phyloP scores from a whole-genome alignment of 371 early-diverging fungal genomes.

The Amoeboaphelidium protococcarum region DNA sequence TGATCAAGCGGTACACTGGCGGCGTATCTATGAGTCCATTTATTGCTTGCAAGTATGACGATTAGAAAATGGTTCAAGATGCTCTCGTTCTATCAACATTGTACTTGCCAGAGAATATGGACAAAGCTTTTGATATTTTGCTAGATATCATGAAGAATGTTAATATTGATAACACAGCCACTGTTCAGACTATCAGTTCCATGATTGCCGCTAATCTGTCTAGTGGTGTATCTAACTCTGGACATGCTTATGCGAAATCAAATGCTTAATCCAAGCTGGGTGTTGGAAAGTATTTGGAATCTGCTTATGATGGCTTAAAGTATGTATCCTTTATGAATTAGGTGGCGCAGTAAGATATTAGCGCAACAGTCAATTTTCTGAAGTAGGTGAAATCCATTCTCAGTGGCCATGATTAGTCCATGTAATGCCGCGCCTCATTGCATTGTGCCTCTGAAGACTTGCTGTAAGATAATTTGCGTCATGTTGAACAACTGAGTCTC shows the following conservation, averaged over 20 bases:
- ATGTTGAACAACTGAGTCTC: too few relatives aligned
- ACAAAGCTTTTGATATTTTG: slow-evolving; percentile 40
- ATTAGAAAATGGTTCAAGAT: background rate
- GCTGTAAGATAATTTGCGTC: too few relatives aligned
- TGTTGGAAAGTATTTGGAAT: slow-evolving; percentile 9
- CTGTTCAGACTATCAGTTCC: too few relatives aligned
- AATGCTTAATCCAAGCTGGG: slow-evolving; percentile 19
- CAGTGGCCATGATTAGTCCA: too few relatives aligned
- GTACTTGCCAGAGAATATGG: slow-evolving; percentile 43
- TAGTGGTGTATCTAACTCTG: slow-evolving; percentile 52
- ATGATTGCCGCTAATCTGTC: slow-evolving; percentile 35
- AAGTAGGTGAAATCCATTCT: too few relatives aligned
- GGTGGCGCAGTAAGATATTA: slow-evolving; percentile 25
- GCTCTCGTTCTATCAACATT: slow-evolving; percentile 8
- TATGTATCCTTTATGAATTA: slow-evolving; percentile 52
- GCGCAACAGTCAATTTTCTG: too few relatives aligned
- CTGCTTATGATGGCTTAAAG: slow-evolving; percentile 39
- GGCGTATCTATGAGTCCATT: slow-evolving; percentile 40
- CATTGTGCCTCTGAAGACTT: too few relatives aligned
- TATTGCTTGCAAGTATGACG: background rate
- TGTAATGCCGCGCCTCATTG: too few relatives aligned
- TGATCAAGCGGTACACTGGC: slow-evolving; percentile 55
- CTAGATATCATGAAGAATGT: slow-evolving; percentile 31
- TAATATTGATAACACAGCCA: too few relatives aligned
- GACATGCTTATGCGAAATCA: slow-evolving; percentile 51